Base-by-base conservation (phyloP, 140 eudicot genomes). In the Oenanthe javanica region DNA sequence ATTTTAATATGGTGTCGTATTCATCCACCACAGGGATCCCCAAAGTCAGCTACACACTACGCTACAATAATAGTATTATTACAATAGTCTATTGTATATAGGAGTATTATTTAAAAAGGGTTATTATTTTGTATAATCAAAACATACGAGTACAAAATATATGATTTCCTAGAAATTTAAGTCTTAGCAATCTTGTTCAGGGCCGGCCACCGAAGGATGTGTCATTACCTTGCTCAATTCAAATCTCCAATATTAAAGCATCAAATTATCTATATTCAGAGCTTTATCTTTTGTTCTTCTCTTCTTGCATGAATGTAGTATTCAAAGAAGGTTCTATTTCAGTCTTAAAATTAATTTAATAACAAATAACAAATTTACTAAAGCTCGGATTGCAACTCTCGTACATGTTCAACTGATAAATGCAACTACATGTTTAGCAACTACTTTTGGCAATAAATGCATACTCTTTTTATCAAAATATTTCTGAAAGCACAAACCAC, bases 1-100 rank as follows among this genome's bases (percentile, higher is more conserved):
- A 84, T 94, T 94, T 82, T 93, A 31, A 31, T 31, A 15, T 63
- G 70, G 70, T 61, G 38, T 61, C 70, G 23, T n/a, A 11, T 23
- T 61, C 38, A n/a, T 63, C 38, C 70, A 59, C 36, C 66, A 5
- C 9, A 21, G 2, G 66, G 27, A n/a, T 63, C 71, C 38, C 71
- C 38, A 25, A 23, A 9, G 71, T 23, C 71, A 23, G 40, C 40
- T 63, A 25, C 71, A 10, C 40, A 23, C 36, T 7, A 3, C 5
- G 71, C 40, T 23, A 25, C 71, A 63, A 10, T 63, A 23, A 23
- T 63, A 63, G 40, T 25, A 63, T 25, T 63, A 63, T 25, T 63
- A 10, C 36, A 2, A 61, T 61, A n/a, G 36, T n/a, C 66, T 25
- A 23, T 13, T 51, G 2, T 51, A 51, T 63, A 63, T n/a, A 31